Evolutionary conservation across 2,329 filamentous ascomycete species (phyloP).

Genomic region (Coniochaeta pulveracea): DNA sequence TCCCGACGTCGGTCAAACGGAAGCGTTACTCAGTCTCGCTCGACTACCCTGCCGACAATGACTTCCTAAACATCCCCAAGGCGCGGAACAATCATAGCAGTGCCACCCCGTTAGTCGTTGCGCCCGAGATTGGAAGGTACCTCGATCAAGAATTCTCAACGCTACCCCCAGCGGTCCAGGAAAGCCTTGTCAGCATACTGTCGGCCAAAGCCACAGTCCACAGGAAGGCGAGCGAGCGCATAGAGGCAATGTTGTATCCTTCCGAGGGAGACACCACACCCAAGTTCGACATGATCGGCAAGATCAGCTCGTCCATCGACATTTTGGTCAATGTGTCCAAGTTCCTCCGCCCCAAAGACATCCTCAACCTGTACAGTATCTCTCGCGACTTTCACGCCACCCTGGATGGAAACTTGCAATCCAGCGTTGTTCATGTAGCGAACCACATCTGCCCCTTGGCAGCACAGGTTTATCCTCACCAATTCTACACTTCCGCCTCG

Average conservation of each 20-base stretch:
- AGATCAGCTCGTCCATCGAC: constrained; percentile 32
- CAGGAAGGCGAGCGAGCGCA: neutral
- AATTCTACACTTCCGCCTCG: constrained; percentile 43
- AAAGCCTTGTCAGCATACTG: neutral
- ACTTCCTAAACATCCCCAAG: neutral
- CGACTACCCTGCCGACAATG: too few relatives aligned
- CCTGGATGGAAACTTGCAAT: constrained; percentile 46
- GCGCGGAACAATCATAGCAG: neutral
- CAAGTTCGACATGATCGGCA: constrained; percentile 29
- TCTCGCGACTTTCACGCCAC: constrained; percentile 51
- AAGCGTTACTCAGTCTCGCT: constrained; percentile 1
- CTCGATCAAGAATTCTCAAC: neutral
- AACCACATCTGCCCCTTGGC: constrained; percentile 41
- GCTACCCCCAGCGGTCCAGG: neutral
- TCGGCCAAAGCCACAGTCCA: neutral
- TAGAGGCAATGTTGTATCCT: too few relatives aligned
- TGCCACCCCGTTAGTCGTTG: neutral
- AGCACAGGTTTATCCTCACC: constrained; percentile 46
- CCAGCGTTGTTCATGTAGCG: constrained; percentile 46
- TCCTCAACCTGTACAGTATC: constrained; percentile 54
- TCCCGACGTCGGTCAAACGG: neutral
- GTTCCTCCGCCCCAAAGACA: constrained; percentile 39
- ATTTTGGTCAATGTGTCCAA: constrained; percentile 43
- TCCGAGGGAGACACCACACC: too few relatives aligned
- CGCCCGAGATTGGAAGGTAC: neutral